phyloP scores from a whole-genome alignment of 768 basidiomycete species.

The Trametes coccinea region DNA sequence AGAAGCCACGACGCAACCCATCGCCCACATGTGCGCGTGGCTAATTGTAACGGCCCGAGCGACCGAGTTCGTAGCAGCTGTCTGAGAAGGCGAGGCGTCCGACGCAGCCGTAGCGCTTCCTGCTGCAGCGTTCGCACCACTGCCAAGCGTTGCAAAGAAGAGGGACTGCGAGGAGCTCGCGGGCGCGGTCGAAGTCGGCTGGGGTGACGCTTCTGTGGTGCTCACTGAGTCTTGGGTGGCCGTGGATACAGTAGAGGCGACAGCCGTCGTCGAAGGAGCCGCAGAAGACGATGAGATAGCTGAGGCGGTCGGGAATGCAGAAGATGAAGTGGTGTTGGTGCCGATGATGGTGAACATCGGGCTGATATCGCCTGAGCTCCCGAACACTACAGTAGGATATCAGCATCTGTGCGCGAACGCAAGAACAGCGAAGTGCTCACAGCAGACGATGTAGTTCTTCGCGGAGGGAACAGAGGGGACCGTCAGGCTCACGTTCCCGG shows the following conservation, averaged over 20 bases:
- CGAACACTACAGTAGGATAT: conserved; percentile 38
- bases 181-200: neutral
- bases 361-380: conserved; percentile 44
- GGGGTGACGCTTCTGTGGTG: neutral
- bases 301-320: neutral
- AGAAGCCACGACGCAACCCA: neutral
- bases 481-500: conserved; percentile 41
- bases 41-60: neutral
- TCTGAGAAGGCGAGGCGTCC: neutral
- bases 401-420: no score
- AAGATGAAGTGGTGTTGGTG: conserved; percentile 10
- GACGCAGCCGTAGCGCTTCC: neutral
- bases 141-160: neutral
- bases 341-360: conserved; percentile 30
- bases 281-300: neutral
- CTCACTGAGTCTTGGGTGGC: neutral
- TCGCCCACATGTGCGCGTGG: neutral
- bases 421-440: conserved; percentile 30
- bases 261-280: neutral
- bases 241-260: neutral
- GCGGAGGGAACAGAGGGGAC: conserved; percentile 40
- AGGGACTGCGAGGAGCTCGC: neutral
- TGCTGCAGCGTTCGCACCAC: neutral
- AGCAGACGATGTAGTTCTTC: conserved; percentile 46
- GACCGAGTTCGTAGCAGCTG: neutral